Evolutionary conservation across 2,329 filamentous ascomycete genomes (phyloP), one percentile per base, ranked within the genome.

Genomic region (Teratosphaeria epicoccoides): DNA sequence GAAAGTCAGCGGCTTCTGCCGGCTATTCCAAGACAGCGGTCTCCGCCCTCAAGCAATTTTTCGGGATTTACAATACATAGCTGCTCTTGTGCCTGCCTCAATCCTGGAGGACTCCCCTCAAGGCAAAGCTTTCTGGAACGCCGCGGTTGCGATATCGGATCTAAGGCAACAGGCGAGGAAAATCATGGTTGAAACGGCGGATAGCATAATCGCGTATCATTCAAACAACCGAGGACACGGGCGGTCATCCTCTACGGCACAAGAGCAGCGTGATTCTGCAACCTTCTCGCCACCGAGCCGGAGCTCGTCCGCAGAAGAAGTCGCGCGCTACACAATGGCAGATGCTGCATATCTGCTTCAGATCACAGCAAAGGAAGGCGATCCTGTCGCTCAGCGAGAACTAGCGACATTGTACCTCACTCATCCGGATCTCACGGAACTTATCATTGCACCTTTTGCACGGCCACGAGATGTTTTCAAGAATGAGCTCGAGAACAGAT

Each of bases 351-450:
- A 80, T 59, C 93, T 97, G 83, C 88, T 88, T 76, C 85, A 88
- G 56, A 93, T 96, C 65, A 91, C 90, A 1, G 93, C 93, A 14
- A 93, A 90, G 66, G 93, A 98, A 70, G 90, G 91, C 37, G 82
- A 90, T 55, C 79, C 89, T 0, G 86, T 87, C 11, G 90, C 91
- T 4, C 90, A 97, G 71, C 83, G 93, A 48, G 93, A 98, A 70
- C 78, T 98, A 14, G 93, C 87, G 1, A 86, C 95, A 56, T 85
- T 97, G 62, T 97, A 96, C 67, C 79, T 98, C 37, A 93, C 88
- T 0, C 86, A 95, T 60, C 90, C 93, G 0, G 88, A 95, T 66
- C 79, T 93, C 14, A 82, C 96, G 12, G 77, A 79, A 11, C 80
- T 87, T 23, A 85, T 88, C 7, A 88, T 89, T 0, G 75, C 94